Percentiles rank a stretch among this genome's conserved stretches.
Conservation (phyloP, 2,329 filamentous ascomycete genomes). For the Monosporascus sp. region DNA sequence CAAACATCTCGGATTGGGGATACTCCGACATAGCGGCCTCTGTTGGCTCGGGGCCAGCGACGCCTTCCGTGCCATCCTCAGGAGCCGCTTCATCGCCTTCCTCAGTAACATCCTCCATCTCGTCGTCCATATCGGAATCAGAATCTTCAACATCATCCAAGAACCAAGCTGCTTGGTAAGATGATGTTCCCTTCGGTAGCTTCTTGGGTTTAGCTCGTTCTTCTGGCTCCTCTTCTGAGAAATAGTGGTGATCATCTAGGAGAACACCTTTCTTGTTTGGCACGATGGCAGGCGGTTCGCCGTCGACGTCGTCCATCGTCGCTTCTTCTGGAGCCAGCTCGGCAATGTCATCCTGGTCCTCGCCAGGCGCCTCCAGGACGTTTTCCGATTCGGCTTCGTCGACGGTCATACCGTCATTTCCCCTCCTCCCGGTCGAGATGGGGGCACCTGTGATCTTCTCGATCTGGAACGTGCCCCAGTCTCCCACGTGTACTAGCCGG, state of each 20-base stretch:
- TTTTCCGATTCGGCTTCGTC: conserved; percentile 52
- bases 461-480: conserved; percentile 92
- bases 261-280: conserved; percentile 76
- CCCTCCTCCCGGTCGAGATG: conserved; percentile 54
- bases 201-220: conserved; percentile 61
- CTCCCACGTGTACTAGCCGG: conserved; percentile 81
- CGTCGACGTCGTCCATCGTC: conserved; percentile 53
- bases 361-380: conserved; percentile 64
- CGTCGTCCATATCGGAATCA: conserved; percentile 66
- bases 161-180: conserved; percentile 93
- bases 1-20: conserved; percentile 87
- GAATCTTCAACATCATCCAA: conserved; percentile 73
- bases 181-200: conserved; percentile 84
- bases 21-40: conserved; percentile 84
- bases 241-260: conserved; percentile 96
- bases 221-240: conserved; percentile 75
- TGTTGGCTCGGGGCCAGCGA: conserved; percentile 61
- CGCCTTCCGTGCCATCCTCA: conserved; percentile 76
- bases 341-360: conserved; percentile 76
- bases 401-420: conserved; percentile 61
- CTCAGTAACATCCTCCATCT: conserved; percentile 36
- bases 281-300: conserved; percentile 39
- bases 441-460: conserved; percentile 80
- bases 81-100: conserved; percentile 54
- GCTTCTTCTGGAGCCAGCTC: conserved; percentile 83